phyloP scores from a whole-genome alignment of 805 yeast genomes.

The Yamadazyma takamatsuzukensis region DNA sequence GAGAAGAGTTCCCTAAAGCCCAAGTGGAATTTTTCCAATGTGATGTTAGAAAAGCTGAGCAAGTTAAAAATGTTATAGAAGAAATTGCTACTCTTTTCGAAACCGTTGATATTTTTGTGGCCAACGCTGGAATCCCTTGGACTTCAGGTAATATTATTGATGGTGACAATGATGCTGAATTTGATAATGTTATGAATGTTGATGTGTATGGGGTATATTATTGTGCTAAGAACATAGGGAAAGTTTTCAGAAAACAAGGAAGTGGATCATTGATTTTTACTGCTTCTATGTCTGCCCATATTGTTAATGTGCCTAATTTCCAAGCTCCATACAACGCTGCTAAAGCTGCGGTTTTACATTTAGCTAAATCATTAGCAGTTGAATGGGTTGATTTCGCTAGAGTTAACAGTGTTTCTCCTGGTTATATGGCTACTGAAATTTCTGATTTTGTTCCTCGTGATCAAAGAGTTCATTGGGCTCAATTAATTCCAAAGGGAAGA shows the following conservation, averaged over 20 bases:
- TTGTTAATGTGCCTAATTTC: constrained; percentile 81
- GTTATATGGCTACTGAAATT: constrained; percentile 77
- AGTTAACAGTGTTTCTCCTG: constrained; percentile 79
- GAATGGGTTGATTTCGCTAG: constrained; percentile 89
- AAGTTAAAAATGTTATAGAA: constrained; percentile 31
- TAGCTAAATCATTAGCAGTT: constrained; percentile 73
- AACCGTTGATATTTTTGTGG: constrained; percentile 40
- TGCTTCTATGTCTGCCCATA: constrained; percentile 86
- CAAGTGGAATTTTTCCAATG: constrained; percentile 29
- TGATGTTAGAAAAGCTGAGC: constrained; percentile 38
- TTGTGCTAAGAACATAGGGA: constrained; percentile 73
- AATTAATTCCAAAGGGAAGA: constrained; percentile 66
- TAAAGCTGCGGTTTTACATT: constrained; percentile 78
- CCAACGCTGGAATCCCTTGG: constrained; percentile 50
- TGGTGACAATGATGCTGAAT: constrained; percentile 50
- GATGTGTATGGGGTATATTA: constrained; percentile 80
- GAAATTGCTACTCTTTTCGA: constrained; percentile 30
- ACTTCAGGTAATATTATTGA: constrained; percentile 38
- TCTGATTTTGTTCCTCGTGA: constrained; percentile 37
- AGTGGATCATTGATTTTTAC: constrained; percentile 79
- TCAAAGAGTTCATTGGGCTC: constrained; percentile 36
- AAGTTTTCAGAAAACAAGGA: constrained; percentile 67
- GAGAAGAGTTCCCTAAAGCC: constrained; percentile 27
- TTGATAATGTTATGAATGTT: constrained; percentile 69
- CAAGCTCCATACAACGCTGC: constrained; percentile 86